Conservation (phyloP, 2,329 filamentous ascomycete species). For the Venturia effusa region DNA sequence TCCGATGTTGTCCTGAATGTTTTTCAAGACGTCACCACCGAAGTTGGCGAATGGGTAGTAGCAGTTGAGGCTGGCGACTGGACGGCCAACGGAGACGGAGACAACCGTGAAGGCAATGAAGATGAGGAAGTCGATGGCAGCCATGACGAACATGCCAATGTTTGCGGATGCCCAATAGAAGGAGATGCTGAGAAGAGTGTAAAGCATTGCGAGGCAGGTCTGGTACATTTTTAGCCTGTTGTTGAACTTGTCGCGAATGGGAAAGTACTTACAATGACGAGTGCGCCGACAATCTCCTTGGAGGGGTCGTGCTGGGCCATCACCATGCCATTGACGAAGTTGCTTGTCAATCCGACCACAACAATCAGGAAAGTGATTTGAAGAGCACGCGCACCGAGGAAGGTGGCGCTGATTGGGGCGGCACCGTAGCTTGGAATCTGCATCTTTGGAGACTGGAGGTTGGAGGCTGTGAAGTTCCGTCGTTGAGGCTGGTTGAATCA, state of each 20-base stretch:
- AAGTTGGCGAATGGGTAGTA: constrained; percentile 43
- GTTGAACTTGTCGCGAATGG: not conserved
- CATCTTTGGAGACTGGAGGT: constrained; percentile 27
- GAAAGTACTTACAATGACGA: constrained; percentile 58
- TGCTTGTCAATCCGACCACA: constrained; percentile 69
- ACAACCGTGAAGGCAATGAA: constrained; percentile 71
- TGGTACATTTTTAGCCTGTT: constrained; percentile 28
- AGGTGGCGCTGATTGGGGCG: constrained; percentile 59
- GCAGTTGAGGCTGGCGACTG: constrained; percentile 70
- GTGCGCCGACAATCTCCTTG: constrained; percentile 62
- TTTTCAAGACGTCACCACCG: constrained; percentile 27
- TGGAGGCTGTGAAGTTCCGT: constrained; percentile 13
- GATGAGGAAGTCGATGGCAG: constrained; percentile 55
- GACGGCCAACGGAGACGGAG: constrained; percentile 66
- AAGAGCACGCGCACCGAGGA: constrained; percentile 60
- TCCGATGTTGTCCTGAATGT: constrained; percentile 31
- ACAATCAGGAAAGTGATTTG: constrained; percentile 62
- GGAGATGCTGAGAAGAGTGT: constrained; percentile 57
- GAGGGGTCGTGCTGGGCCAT: constrained; percentile 54
- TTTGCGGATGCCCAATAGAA: constrained; percentile 73
- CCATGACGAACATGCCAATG: constrained; percentile 63
- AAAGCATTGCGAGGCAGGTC: constrained; percentile 70
- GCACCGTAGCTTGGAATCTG: constrained; percentile 54
- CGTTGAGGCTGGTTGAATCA: not conserved
- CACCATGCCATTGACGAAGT: constrained; percentile 72